Evolutionary conservation across 352 stramenopile species (phyloP).

Genomic region (Globisporangium cystogenes): DNA sequence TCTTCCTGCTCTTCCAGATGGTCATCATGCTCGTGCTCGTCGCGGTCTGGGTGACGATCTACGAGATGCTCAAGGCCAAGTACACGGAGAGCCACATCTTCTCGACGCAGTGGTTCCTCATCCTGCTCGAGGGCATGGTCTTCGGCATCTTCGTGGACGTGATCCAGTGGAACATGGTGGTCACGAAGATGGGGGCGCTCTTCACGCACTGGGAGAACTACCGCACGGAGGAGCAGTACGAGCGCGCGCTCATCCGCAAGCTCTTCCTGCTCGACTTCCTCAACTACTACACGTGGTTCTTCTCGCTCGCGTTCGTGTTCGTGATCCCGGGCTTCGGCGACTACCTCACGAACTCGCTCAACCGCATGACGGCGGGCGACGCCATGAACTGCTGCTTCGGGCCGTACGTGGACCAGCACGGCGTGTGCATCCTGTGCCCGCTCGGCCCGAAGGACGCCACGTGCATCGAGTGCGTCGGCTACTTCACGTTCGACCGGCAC

Average conservation of each 20-base stretch:
- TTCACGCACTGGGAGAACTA: constrained; percentile 90
- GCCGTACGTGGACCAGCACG: constrained; percentile 73
- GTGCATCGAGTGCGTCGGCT: constrained; percentile 74
- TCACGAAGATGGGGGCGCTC: constrained; percentile 79
- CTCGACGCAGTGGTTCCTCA: constrained; percentile 79
- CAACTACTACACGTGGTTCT: constrained; percentile 92
- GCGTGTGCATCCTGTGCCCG: constrained; percentile 56
- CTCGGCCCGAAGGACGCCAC: constrained; percentile 54
- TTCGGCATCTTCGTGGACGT: constrained; percentile 87
- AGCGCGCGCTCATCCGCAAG: constrained; percentile 78
- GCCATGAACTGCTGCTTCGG: constrained; percentile 87
- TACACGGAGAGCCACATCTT: constrained; percentile 77
- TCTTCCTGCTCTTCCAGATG: constrained; percentile 83
- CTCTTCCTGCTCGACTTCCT: constrained; percentile 85
- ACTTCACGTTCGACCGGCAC: constrained; percentile 78
- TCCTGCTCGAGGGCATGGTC: constrained; percentile 75
- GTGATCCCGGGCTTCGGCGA: constrained; percentile 81
- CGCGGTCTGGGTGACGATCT: constrained; percentile 84
- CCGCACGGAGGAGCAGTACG: constrained; percentile 78
- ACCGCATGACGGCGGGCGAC: constrained; percentile 76
- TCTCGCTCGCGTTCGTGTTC: constrained; percentile 85
- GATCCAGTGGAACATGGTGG: constrained; percentile 87
- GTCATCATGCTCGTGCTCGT: constrained; percentile 85
- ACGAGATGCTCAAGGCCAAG: constrained; percentile 82
- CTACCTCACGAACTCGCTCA: constrained; percentile 82